These are phyloP conservation scores for Isabelozyma pseudorhagii DNA, from an alignment of 805 yeast species.

Conservation along the genomic window DNA sequence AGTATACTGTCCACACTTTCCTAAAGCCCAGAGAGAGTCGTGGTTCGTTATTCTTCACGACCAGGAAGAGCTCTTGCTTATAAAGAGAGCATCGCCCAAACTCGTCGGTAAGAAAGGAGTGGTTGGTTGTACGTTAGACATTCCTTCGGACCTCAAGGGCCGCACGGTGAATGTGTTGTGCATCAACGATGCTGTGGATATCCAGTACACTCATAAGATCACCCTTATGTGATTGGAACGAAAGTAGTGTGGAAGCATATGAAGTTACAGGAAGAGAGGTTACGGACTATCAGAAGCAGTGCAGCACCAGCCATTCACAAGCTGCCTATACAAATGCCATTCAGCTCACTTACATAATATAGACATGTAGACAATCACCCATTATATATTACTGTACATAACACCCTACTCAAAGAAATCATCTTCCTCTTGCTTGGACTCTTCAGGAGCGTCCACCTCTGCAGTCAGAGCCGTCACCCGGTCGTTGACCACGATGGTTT, in stretches of 20 bases:
- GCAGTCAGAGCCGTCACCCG: conserved; percentile 10
- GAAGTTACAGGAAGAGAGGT: neutral
- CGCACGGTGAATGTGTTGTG: conserved; percentile 43
- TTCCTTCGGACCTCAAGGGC: conserved; percentile 51
- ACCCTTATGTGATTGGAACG: neutral
- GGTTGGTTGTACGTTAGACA: conserved; percentile 42
- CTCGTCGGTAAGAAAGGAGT: conserved; percentile 33
- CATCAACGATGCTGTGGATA: conserved; percentile 66
- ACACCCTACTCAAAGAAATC: conserved; percentile 41
- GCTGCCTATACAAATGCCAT: too few species aligned
- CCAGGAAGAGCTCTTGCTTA: conserved; percentile 52
- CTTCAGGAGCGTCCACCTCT: conserved; percentile 47
- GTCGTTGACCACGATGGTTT: conserved; percentile 22
- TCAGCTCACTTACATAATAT: too few species aligned
- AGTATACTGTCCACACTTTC: conserved; percentile 76
- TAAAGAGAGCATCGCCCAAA: conserved; percentile 75
- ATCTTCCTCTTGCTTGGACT: conserved; percentile 30
- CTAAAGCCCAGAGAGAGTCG: conserved; percentile 87
- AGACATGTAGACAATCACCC: neutral
- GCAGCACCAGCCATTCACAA: too few species aligned
- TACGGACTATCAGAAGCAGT: too few species aligned
- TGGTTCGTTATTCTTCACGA: conserved; percentile 78
- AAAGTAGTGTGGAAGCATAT: neutral
- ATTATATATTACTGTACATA: conserved; percentile 3
- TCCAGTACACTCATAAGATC: conserved; percentile 34